A percentile compares a stretch with the other conserved stretches of the same genome.
phyloP scores from a whole-genome alignment of 176 grass and related monocot species.

The Cymbopogon citratus region DNA sequence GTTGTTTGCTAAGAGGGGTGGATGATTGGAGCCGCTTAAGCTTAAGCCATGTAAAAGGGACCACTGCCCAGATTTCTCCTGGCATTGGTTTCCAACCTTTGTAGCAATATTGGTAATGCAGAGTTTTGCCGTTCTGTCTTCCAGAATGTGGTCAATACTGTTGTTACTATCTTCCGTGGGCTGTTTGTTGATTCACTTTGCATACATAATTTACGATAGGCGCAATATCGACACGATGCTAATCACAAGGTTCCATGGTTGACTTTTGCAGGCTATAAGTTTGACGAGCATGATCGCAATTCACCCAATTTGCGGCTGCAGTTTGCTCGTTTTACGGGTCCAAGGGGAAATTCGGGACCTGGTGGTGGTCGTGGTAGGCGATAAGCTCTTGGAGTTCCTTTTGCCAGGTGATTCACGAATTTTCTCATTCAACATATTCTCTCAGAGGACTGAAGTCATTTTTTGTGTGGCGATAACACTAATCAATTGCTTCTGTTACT shows the following conservation, averaged over 20 bases:
- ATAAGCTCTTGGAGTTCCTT: constrained; percentile 34
- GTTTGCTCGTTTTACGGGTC: constrained; percentile 73
- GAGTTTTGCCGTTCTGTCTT: neutral
- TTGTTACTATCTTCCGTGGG: neutral
- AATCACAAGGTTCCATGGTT: constrained; percentile 33
- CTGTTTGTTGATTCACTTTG: neutral
- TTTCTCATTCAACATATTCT: neutral
- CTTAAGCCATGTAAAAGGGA: neutral
- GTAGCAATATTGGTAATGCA: neutral
- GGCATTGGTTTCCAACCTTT: neutral
- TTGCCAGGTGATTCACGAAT: constrained; percentile 40
- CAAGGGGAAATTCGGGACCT: constrained; percentile 59
- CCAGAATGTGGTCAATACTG: neutral
- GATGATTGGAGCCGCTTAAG: neutral
- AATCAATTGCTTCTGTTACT: constrained; percentile 12
- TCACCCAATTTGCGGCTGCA: constrained; percentile 65
- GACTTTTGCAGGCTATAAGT: constrained; percentile 81
- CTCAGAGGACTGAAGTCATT: neutral
- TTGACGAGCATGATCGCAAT: constrained; percentile 71
- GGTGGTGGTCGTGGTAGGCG: constrained; percentile 56
- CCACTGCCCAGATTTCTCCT: neutral
- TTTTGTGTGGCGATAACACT: neutral
- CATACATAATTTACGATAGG: neutral
- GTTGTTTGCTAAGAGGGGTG: neutral
- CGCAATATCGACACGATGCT: neutral